These are phyloP conservation scores for Mucor circinelloides DNA, from an alignment of 371 early-diverging fungal species.

Conservation along the genomic window DNA sequence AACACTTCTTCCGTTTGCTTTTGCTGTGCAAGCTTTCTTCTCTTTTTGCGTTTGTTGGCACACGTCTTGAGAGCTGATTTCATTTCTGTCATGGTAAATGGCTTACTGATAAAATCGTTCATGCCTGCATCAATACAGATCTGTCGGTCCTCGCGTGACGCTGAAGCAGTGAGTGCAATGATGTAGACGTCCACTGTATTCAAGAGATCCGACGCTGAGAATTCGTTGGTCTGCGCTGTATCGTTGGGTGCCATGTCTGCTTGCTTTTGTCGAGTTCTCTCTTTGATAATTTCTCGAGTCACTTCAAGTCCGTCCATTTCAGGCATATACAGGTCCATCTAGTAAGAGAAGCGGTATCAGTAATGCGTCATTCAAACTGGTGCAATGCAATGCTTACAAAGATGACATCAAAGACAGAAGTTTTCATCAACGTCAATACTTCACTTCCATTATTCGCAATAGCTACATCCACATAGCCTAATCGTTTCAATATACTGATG, in stretches of 20 bases:
- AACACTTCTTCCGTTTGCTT: conserved; percentile 27
- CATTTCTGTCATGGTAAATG: conserved; percentile 60
- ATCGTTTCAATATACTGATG: conserved; percentile 54
- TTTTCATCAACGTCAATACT: conserved; percentile 47
- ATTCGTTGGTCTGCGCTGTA: background rate
- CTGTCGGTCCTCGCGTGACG: conserved; percentile 59
- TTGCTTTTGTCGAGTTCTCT: conserved; percentile 13
- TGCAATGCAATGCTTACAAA: conserved; percentile 41
- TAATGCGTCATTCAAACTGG: background rate
- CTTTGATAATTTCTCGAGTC: conserved; percentile 45
- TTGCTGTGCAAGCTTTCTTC: conserved; percentile 29
- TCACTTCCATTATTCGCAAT: conserved; percentile 61
- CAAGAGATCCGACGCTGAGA: conserved; percentile 7
- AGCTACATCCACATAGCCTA: conserved; percentile 57
- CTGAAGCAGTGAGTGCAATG: conserved; percentile 65
- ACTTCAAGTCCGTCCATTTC: conserved; percentile 58
- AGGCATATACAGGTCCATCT: conserved; percentile 60
- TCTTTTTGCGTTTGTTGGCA: conserved; percentile 26
- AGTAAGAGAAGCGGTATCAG: background rate
- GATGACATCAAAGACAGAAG: conserved; percentile 47
- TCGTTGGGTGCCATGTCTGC: background rate
- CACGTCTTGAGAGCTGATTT: conserved; percentile 44
- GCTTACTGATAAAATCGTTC: conserved; percentile 67
- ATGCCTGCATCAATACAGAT: conserved; percentile 66
- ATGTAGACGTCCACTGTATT: conserved; percentile 56